Base-by-base conservation (phyloP, 495 filamentous ascomycete genomes). In the Tuber melanosporum region DNA sequence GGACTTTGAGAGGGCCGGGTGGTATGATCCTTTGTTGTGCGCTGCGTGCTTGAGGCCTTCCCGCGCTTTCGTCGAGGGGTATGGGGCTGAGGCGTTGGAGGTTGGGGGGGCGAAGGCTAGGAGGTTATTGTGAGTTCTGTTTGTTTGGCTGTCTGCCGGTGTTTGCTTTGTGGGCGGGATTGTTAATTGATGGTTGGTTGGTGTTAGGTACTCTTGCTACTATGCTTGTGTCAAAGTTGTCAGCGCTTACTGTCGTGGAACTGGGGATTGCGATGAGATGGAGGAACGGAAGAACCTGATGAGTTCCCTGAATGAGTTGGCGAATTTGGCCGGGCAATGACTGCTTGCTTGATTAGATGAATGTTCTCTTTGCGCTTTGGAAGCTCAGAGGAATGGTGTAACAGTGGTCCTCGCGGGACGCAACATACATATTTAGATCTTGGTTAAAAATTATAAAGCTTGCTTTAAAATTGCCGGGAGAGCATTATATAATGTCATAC, bases 1-100 rank as follows among this genome's bases (percentile, higher is more conserved):
- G 19, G 82, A 79, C 22, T 81, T 83, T 77, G 81, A 83, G 72
- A 73, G 82, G 41, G 75, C 76, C 1, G 71, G 80, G 19, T 83
- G 82, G 82, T 81, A 78, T 39, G 81, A 83, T 75, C 74, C 76
- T 3, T 41, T 81, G 36, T 26, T 80, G 41, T 80, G 71, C 36
- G 77, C 44, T 44, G 78, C 70, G 39, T 80, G 79, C 57, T 69
- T 70, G 71, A 71, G 42, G 22, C 71, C 73, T 43, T 80, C 73
- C 9, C 32, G 32, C 3, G 77, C 77, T n/a, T 80, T 79, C 62
- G 36, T 76, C 7, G 77, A 80, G 71, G 78, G 78, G 46, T 80
- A 80, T 75, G 78, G 78, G 62, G 70, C 36, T 32, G 78, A 71
- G 62, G 73, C 79, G 77, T 32, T 80, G 52, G 78, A 75, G 6